Conservation (phyloP, 495 filamentous ascomycete genomes). For the Trichoderma erinaceum region DNA sequence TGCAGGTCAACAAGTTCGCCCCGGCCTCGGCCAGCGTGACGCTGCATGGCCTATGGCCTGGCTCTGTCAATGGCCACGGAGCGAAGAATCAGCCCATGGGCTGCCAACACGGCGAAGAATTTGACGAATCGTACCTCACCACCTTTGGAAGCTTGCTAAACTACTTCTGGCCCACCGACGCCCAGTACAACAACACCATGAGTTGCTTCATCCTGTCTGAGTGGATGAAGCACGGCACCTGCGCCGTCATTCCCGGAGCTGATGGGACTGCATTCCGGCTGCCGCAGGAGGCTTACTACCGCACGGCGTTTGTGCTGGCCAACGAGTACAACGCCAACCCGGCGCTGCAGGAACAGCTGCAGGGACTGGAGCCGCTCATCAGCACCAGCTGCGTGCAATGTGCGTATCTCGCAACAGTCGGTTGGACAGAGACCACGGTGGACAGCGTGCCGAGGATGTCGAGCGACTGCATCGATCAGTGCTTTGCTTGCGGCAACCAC, state of each 20-base stretch:
- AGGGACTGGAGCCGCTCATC: slow-evolving; percentile 14
- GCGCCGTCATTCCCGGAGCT: slow-evolving; percentile 14
- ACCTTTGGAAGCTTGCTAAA: slow-evolving; percentile 10
- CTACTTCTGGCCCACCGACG: slow-evolving; percentile 14
- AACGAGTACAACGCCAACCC: slow-evolving; percentile 13
- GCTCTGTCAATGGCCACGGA: neutral
- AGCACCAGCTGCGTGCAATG: slow-evolving; percentile 16
- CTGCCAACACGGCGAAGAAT: slow-evolving; percentile 14
- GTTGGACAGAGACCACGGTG: slow-evolving; percentile 11
- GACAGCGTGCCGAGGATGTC: slow-evolving; percentile 15
- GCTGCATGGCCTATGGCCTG: slow-evolving; percentile 16
- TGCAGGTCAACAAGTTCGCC: slow-evolving; percentile 13
- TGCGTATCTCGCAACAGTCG: slow-evolving; percentile 13
- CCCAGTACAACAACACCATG: slow-evolving; percentile 14
- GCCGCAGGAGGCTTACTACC: slow-evolving; percentile 15
- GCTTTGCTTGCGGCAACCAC: slow-evolving; percentile 13
- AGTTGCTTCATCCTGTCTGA: slow-evolving; percentile 15
- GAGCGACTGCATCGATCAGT: slow-evolving; percentile 13
- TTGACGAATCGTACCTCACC: slow-evolving; percentile 11
- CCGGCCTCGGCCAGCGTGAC: slow-evolving; percentile 8
- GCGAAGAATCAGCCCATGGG: slow-evolving; percentile 11
- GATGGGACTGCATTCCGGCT: slow-evolving; percentile 15
- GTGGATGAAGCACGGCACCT: slow-evolving; percentile 18
- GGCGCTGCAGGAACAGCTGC: slow-evolving; percentile 10
- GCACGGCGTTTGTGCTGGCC: slow-evolving; percentile 14